These are phyloP conservation scores for Ambrosiella xylebori DNA, from an alignment of 2,329 filamentous ascomycete genomes.

Conservation along the genomic window DNA sequence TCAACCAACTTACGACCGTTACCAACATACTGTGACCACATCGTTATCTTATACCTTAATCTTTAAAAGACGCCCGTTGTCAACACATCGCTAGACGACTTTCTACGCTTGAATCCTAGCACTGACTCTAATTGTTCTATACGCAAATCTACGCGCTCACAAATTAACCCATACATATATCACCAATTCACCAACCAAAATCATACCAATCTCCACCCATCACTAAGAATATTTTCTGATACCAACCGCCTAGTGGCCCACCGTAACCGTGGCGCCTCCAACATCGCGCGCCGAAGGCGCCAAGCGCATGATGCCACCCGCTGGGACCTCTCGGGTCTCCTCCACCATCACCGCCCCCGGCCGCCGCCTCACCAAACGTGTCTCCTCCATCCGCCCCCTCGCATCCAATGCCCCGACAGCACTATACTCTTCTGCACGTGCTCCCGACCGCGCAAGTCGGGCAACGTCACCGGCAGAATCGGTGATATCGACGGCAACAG, in stretches of 20 bases:
- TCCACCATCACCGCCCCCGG: conserved; percentile 7
- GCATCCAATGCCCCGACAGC: neutral
- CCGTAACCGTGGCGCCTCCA: conserved; percentile 11
- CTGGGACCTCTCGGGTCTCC: conserved; percentile 1
- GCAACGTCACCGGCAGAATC: conserved; percentile 57
- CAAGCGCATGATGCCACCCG: conserved; percentile 10
- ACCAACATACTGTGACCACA: too few relatives aligned
- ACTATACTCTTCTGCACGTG: neutral
- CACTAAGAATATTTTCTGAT: neutral
- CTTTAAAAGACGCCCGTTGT: too few relatives aligned
- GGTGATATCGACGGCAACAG: conserved; percentile 31
- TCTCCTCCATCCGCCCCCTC: conserved; percentile 7
- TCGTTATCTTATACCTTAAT: too few relatives aligned
- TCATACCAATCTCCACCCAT: neutral
- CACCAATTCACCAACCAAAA: neutral
- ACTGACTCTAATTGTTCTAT: too few relatives aligned
- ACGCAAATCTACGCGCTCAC: too few relatives aligned
- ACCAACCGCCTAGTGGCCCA: conserved; percentile 4
- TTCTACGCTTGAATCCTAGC: too few relatives aligned
- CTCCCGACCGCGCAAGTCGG: conserved; percentile 16
- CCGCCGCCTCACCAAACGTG: conserved; percentile 11
- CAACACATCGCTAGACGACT: too few relatives aligned
- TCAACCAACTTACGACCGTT: too few relatives aligned
- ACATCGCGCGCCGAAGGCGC: conserved; percentile 9
- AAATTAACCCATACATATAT: neutral